Evolutionary conservation across 1,139 yeast genomes (phyloP), one percentile per base, ranked within the genome.

Genomic region (Candida sp.): DNA sequence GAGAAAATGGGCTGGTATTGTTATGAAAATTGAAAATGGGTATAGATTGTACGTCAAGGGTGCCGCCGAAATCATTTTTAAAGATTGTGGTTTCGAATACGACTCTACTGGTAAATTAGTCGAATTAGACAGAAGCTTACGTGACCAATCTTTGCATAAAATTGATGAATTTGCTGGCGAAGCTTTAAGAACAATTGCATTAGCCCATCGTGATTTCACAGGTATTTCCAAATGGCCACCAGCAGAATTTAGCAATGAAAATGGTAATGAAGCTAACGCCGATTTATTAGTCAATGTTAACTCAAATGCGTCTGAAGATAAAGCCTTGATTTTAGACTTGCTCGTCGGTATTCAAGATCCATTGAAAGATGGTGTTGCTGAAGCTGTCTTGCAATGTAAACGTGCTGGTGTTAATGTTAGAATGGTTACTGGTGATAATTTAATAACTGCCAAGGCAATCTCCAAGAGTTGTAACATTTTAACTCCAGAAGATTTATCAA

Each of bases 351-450:
- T 93, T 56, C 93, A 87, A 69, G 99, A 93, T 68, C 99, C 99
- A 1, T 74, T 93, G 50, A 82, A 97, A 54, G 79, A 79, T 7
- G 97, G 97, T 49, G 98, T 93, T n/a, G 77, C 82, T 23, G 82
- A 85, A 44, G 96, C 99, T 1, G 97, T 93, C 21, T 72, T 75
- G 32, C 85, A 84, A 58, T 93, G 99, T 68, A 84, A 82, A 54
- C 73, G 73, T 35, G 98, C 99, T 1, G 98, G 99, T 44, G 98
- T 93, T 15, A 79, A 85, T 25, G 98, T 93, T 23, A 79, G 97
- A 55, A 93, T 93, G 99, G 97, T 93, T 41, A 93, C 99, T 22
- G 99, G 99, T 64, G 99, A 93, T 63, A 91, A 91, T 59, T 62
- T 91, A 47, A 71, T 81, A 41, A 93, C 99, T 5, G 99, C 99